phyloP scores from a whole-genome alignment of 208 protist genomes.

The Leishmania guyanensis region DNA sequence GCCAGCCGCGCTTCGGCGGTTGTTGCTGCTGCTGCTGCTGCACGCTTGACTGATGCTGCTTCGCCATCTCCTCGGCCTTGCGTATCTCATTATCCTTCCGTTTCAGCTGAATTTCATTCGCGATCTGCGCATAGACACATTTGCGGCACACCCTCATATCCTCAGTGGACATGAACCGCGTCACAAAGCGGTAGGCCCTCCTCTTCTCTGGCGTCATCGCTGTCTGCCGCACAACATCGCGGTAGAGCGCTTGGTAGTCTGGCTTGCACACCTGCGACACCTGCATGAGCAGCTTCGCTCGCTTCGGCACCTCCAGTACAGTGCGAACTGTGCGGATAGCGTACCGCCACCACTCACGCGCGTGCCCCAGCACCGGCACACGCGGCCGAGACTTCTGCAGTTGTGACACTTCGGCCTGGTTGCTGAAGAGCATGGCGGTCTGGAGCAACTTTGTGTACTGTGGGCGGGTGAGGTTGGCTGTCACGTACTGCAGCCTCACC shows the following conservation, averaged over 20 bases:
- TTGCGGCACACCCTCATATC: slow-evolving; percentile 79
- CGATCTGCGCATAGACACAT: slow-evolving; percentile 76
- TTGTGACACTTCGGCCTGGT: slow-evolving; percentile 47
- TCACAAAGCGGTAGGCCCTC: slow-evolving; percentile 70
- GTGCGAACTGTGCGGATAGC: slow-evolving; percentile 52
- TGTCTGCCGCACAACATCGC: slow-evolving; percentile 67
- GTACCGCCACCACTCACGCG: slow-evolving; percentile 80
- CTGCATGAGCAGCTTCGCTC: slow-evolving; percentile 50
- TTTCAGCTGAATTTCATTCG: slow-evolving; percentile 71
- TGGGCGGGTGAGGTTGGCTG: slow-evolving; percentile 63
- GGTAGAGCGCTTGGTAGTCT: slow-evolving; percentile 79
- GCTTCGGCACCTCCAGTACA: slow-evolving; percentile 40
- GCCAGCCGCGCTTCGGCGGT: slow-evolving; percentile 46
- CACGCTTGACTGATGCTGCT: slow-evolving; percentile 28
- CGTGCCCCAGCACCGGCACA: slow-evolving; percentile 56
- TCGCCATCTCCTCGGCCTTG: slow-evolving; percentile 45
- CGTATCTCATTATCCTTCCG: slow-evolving; percentile 71
- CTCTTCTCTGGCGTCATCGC: slow-evolving; percentile 69
- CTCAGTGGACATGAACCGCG: slow-evolving; percentile 76
- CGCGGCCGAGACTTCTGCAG: slow-evolving; percentile 44
- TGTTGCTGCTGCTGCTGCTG: slow-evolving; percentile 20
- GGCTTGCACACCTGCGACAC: slow-evolving; percentile 64
- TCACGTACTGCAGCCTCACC: slow-evolving; percentile 63
- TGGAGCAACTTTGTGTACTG: slow-evolving; percentile 81
- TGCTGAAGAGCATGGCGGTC: slow-evolving; percentile 54